Evolutionary conservation across 257 asterid species (phyloP).

Genomic region (Cordia subcordata): DNA sequence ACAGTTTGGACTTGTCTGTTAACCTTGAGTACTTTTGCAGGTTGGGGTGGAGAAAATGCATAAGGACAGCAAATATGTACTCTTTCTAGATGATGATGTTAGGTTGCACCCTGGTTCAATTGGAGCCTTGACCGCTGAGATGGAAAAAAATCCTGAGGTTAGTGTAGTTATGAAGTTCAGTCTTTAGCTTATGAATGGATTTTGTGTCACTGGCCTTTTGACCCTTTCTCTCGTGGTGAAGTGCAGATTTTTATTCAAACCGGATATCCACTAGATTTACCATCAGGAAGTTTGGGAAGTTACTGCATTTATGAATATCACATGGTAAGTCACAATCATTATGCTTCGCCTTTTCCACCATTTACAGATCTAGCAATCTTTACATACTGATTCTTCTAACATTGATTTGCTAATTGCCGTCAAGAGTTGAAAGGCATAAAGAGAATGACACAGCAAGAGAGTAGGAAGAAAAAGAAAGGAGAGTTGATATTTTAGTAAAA

Average conservation of each 20-base stretch:
- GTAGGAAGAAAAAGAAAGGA: no score
- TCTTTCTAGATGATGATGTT: conserved; percentile 96
- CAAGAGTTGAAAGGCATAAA: no score
- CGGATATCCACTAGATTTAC: conserved; percentile 98
- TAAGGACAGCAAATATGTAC: conserved; percentile 80
- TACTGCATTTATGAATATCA: conserved; percentile 99
- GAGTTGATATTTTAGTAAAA: no score
- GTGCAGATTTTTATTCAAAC: conserved; percentile 97
- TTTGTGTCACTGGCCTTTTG: background rate
- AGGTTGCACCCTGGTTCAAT: conserved; percentile 98
- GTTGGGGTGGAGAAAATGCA: conserved; percentile 95
- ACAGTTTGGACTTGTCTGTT: background rate
- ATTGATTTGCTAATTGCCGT: background rate
- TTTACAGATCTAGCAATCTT: no score
- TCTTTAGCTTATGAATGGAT: background rate
- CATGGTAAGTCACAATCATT: conserved; percentile 56
- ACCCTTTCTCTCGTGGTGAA: conserved; percentile 8
- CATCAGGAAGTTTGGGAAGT: conserved; percentile 99
- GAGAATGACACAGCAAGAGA: no score
- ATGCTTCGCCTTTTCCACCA: background rate
- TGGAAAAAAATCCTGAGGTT: conserved; percentile 95
- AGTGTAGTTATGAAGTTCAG: conserved; percentile 7
- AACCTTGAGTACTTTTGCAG: conserved; percentile 28
- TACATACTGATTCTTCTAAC: background rate
- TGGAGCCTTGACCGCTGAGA: conserved; percentile 92